Evolutionary conservation across 2,329 filamentous ascomycete species (phyloP), one percentile per base, ranked within the genome.

Genomic region (Fusarium pilosicola): DNA sequence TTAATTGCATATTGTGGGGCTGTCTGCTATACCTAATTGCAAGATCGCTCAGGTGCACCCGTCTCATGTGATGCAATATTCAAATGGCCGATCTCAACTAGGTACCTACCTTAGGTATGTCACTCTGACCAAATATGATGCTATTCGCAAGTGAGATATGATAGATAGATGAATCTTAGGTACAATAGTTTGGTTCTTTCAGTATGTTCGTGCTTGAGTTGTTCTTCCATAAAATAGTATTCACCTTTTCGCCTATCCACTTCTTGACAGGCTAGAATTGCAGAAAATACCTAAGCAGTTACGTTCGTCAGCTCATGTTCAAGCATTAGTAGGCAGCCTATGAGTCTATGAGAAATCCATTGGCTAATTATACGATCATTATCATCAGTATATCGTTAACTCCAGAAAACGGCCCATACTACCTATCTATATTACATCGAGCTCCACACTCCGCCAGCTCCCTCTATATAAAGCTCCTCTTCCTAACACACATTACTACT

Each of bases 61-160:
- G 24, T 36, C 67, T 81, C 80, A 81, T 79, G 79, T 82, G 80
- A 82, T 70, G 74, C 68, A 72, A 70, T 72, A 68, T 71, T 73
- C 76, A 77, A 73, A 77, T 72, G 70, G 76, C 48, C 63, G 56
- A 45, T 39, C n/a, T 52, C 61, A 62, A 73, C 65, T 51, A 18
- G 34, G 34, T 34, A 34, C 32, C 32, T 36, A 24, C 24, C 24
- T 24, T 24, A 36, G 17, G 34, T 18, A 15, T 36, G 14, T 74
- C 62, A 65, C 66, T 44, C 34, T 44, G 59, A 65, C 57, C 14
- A 58, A 56, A 61, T 26, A 44, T 58, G 72, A 74, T 36, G 65
- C 38, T 68, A 59, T 74, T 71, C 67, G 38, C 62, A 59, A 30
- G 39, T 59, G 14, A 26, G 42, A 28, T 18, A 52, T 26, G 15